phyloP scores from a whole-genome alignment of 106 monocot species.

The Dendrobium chrysotoxum region DNA sequence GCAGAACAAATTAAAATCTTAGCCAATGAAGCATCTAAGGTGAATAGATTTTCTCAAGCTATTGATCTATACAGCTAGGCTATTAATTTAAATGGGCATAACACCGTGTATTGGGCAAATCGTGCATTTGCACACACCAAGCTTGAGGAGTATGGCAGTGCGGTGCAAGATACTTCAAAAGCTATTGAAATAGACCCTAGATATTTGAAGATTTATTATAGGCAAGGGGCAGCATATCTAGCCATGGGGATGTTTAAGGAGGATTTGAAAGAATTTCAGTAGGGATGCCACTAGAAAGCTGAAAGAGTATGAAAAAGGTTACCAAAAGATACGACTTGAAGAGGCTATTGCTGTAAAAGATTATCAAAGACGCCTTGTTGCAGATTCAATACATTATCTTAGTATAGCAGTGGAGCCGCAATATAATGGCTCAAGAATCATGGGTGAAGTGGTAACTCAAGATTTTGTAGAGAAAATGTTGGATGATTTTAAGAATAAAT shows the following conservation, averaged over 20 bases:
- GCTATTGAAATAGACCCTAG: conserved; percentile 87
- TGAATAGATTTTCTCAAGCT: conserved; percentile 79
- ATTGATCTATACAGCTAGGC: conserved; percentile 85
- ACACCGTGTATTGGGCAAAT: conserved; percentile 97
- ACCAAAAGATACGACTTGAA: conserved; percentile 92
- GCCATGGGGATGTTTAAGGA: conserved; percentile 98
- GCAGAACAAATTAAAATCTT: conserved; percentile 69
- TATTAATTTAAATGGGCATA: conserved; percentile 63
- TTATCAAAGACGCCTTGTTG: conserved; percentile 45
- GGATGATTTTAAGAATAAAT: not conserved
- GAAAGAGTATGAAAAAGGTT: conserved; percentile 93
- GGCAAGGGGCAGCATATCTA: conserved; percentile 85
- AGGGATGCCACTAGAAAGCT: conserved; percentile 84
- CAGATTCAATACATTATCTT: conserved; percentile 81
- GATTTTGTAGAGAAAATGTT: conserved; percentile 92
- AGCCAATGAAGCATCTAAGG: conserved; percentile 92
- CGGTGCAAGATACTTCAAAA: conserved; percentile 80
- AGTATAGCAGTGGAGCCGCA: conserved; percentile 77
- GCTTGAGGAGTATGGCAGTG: conserved; percentile 96
- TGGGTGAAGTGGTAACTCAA: conserved; percentile 75
- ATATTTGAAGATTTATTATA: conserved; percentile 96
- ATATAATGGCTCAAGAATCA: conserved; percentile 84
- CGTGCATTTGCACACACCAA: conserved; percentile 95
- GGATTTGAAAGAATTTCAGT: conserved; percentile 57
- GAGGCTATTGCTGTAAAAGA: conserved; percentile 82